Base-by-base conservation (phyloP, 202 grass and related monocot species). In the Carex sylvatica region DNA sequence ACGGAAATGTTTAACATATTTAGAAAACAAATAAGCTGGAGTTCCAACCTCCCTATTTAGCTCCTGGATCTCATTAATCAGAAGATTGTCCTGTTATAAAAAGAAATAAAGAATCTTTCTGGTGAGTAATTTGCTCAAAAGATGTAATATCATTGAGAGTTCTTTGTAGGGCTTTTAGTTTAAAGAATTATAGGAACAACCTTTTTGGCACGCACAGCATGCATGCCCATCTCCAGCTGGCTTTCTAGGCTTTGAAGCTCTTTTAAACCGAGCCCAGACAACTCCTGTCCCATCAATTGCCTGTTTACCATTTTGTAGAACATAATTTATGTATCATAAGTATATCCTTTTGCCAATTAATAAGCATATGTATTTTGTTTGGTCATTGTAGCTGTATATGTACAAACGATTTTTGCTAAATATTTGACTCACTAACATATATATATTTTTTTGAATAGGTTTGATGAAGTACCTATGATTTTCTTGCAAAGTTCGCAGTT, bases 401-500 rank as follows among this genome's bases (percentile, higher is more conserved):
- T 70, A 20, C 36, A 23, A 36, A 6, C 0, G 3, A 18, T 75
- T 6, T 18, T 12, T n/a, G 2, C 6, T 75, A 75, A 9, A 73
- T 49, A 73, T 47, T 73, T 10, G 11, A 49, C n/a, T 73, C 69
- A 79, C 54, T 79, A 20, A 79, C 30, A 52, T 52, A 3, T 53
- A 5, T 52, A 0, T 26, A 19, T 33, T 19, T 80, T 51, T 36
- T 11, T 86, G 88, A 84, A 88, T 59, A 64, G 69, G 62, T 84
- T 84, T 61, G 23, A 56, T 23, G 47, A 56, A 67, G 83, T 94
- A 97, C 90, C 86, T 90, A 82, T 97, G 92, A 85, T 84, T 97
- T 91, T 97, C 92, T 89, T 97, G 94, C 88, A 97, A 97, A 83
- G 91, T 91, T 78, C 85, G 94, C 87, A 97, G 86, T 97, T 92